Conservation (phyloP, 805 yeast species). For the Yarrowia hollandica region DNA sequence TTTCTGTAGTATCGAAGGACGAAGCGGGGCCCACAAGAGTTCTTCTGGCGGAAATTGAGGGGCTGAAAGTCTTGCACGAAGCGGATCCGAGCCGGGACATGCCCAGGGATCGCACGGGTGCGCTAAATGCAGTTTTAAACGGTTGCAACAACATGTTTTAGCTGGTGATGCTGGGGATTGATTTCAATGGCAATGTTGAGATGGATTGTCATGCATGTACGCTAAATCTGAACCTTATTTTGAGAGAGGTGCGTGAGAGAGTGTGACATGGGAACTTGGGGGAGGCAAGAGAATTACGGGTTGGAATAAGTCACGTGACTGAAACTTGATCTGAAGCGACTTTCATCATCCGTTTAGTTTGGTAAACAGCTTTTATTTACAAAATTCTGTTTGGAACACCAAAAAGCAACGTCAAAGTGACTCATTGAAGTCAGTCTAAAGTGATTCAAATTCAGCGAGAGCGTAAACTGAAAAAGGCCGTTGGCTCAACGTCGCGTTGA, state of each 20-base stretch:
- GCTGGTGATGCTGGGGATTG: neutral
- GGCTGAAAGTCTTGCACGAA: neutral
- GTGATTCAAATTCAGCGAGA: too few relatives aligned
- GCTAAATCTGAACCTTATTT: neutral
- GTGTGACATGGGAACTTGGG: neutral
- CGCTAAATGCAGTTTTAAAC: neutral
- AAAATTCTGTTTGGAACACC: too few relatives aligned
- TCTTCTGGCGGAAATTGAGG: neutral
- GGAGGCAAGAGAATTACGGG: too few relatives aligned
- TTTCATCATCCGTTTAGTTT: too few relatives aligned
- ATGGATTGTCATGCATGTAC: neutral
- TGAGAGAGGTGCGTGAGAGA: neutral
- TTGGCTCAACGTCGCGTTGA: too few relatives aligned
- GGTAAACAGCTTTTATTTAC: too few relatives aligned
- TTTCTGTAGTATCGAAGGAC: slow-evolving; percentile 28
- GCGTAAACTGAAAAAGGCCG: too few relatives aligned
- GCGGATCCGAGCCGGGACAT: neutral
- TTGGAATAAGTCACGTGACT: too few relatives aligned
- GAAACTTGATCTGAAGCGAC: too few relatives aligned
- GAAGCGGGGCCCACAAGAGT: slow-evolving; percentile 17
- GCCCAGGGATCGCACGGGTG: neutral
- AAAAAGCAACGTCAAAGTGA: too few relatives aligned
- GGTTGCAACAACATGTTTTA: neutral
- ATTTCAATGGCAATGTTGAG: slow-evolving; percentile 5
- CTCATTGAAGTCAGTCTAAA: too few relatives aligned